Evolutionary conservation across 345 rosid genomes (phyloP).

Genomic region (Isatis tinctoria): DNA sequence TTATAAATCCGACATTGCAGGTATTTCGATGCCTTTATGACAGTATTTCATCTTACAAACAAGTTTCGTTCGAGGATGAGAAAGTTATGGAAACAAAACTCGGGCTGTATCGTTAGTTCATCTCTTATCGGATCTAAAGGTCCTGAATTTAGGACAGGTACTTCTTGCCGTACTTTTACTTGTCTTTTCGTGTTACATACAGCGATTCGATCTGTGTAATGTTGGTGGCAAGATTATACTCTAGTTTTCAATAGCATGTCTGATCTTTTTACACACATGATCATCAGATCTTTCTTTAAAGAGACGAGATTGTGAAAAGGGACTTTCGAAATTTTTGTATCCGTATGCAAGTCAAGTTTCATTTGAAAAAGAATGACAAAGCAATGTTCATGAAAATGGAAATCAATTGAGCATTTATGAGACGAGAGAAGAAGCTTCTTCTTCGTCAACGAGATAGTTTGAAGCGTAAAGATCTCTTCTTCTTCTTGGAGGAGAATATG

Average conservation of each 20-base stretch:
- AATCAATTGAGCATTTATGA: background rate
- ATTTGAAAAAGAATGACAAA: background rate
- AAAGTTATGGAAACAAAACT: conserved; percentile 4
- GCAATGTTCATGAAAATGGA: background rate
- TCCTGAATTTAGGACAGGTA: background rate
- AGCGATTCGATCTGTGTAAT: background rate
- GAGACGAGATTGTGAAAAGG: background rate
- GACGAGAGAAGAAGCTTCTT: background rate
- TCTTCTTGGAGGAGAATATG: too few species aligned
- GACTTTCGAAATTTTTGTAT: background rate
- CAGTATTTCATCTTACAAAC: conserved; percentile 10
- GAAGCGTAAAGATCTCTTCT: too few species aligned
- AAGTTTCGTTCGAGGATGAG: background rate
- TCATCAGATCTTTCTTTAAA: background rate
- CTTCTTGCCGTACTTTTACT: background rate
- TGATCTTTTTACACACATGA: too few species aligned
- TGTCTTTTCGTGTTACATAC: background rate
- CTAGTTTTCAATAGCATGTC: too few species aligned
- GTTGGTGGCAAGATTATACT: background rate
- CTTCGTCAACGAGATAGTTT: too few species aligned
- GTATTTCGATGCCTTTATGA: conserved; percentile 35
- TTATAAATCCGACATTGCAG: conserved; percentile 1
- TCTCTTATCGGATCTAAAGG: background rate
- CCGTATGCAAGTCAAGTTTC: background rate
- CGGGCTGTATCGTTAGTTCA: background rate